Base-by-base conservation (phyloP, 306 rosid species). In the Rubus idaeus region DNA sequence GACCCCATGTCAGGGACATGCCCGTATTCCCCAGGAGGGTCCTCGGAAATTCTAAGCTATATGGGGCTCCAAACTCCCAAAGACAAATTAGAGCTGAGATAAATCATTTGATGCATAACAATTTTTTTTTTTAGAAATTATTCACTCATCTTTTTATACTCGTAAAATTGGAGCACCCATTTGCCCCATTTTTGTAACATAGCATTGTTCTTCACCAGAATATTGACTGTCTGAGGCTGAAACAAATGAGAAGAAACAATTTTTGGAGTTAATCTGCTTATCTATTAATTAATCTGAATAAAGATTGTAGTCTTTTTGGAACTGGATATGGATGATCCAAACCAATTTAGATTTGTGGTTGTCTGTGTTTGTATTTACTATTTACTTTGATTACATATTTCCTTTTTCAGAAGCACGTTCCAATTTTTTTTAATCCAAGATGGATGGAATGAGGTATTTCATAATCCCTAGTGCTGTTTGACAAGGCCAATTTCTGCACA, bases 1-100 rank as follows among this genome's bases (percentile, higher is more conserved):
- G 61, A 39, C 9, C 83, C 64, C 61, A 71, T 72, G 84, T 82
- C 81, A 83, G 77, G 78, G 70, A 51, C 83, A 50, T 81, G 73
- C 79, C 67, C 79, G 75, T 65, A 71, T 81, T 76, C 73, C n/a
- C n/a, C 41, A 23, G 12, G 69, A 73, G 30, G 40, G 40, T 21
- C 35, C 23, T n/a, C 2, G 49, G 6, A 45, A 45, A 4, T 10
- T 45, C 49, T 45, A 2, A 45, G 49, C 49, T 45, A 45, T 45
- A 8, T 45, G 12, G 37, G 68, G 37, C 20, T 37, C 11, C 68
- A 0, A 4, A 7, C 35, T 18, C 26, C 5, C 21, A 65, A 17
- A 18, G 77, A 21, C 57, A 65, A 35, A 53, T 30, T 44, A 79
- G 45, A 66, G 78, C 60, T 41, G 41, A 61, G 58, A 50, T 41